Conservation (phyloP, 495 filamentous ascomycete genomes). For the Pyronema omphalodes region DNA sequence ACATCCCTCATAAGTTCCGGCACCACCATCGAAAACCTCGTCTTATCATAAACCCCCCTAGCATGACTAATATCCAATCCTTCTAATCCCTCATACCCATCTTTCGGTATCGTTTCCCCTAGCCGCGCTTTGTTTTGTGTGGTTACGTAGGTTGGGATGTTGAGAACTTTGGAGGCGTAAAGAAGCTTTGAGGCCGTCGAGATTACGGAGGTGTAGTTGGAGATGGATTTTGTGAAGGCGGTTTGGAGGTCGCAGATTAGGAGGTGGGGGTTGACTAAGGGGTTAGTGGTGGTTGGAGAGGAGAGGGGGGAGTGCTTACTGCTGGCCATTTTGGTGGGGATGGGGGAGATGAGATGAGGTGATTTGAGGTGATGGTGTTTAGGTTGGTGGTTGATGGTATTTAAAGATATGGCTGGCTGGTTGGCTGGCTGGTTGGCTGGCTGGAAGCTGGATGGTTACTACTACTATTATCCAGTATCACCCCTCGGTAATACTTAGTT, state of each 20-base stretch:
- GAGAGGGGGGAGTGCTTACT: not conserved
- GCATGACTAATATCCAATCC: slow-evolving; percentile 24
- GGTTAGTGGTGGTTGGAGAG: not conserved
- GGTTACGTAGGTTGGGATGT: slow-evolving; percentile 63
- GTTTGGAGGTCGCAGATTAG: slow-evolving; percentile 93
- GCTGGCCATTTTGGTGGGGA: not conserved
- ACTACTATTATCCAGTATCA: too few species aligned
- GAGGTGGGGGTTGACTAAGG: slow-evolving; percentile 46
- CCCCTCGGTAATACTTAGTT: too few species aligned
- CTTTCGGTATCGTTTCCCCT: slow-evolving; percentile 55
- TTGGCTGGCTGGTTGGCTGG: too few species aligned
- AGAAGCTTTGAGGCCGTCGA: slow-evolving; percentile 37
- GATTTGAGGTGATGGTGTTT: not conserved
- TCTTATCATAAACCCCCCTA: slow-evolving; percentile 56
- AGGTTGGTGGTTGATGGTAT: not conserved
- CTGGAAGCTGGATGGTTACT: too few species aligned
- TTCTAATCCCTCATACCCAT: too few species aligned
- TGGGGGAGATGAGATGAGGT: not conserved
- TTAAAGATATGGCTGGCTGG: not conserved
- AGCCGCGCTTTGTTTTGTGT: slow-evolving; percentile 64
- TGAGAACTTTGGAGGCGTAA: slow-evolving; percentile 37
- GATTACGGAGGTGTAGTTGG: slow-evolving; percentile 45
- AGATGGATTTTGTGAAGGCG: slow-evolving; percentile 66
- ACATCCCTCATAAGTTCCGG: slow-evolving; percentile 16
- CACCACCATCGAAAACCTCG: slow-evolving; percentile 67